phyloP scores from a whole-genome alignment of 1,139 yeast genomes.

The Suhomyces maxii region DNA sequence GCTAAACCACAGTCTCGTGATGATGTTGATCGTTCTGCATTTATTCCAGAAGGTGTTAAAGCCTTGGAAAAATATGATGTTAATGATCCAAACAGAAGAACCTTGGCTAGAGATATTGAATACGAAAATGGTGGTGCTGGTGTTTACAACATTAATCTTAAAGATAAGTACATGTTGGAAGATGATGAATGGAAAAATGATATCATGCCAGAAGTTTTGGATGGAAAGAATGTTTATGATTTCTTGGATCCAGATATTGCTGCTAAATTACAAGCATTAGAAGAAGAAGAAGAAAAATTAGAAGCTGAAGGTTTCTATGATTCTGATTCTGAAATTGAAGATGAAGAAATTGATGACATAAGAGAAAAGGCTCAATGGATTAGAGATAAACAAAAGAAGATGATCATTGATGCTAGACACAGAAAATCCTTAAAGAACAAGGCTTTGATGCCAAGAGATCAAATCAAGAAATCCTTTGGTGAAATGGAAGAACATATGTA shows the following conservation, averaged over 20 bases:
- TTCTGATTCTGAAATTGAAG: conserved; percentile 76
- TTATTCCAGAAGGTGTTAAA: conserved; percentile 75
- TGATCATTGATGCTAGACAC: conserved; percentile 85
- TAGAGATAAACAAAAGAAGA: conserved; percentile 89
- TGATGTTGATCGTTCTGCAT: conserved; percentile 74
- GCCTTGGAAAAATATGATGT: conserved; percentile 64
- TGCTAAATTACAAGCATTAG: conserved; percentile 88
- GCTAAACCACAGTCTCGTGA: conserved; percentile 89
- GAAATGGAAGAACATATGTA: conserved; percentile 90
- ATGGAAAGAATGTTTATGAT: conserved; percentile 96
- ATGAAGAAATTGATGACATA: conserved; percentile 66
- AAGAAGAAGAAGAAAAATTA: conserved; percentile 93
- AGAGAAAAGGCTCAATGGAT: conserved; percentile 92
- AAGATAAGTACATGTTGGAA: conserved; percentile 86
- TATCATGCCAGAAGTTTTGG: conserved; percentile 92
- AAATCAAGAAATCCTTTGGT: conserved; percentile 69
- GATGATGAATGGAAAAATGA: conserved; percentile 98
- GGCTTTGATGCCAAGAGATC: conserved; percentile 92
- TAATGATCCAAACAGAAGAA: conserved; percentile 80
- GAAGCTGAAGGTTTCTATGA: conserved; percentile 95
- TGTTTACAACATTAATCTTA: conserved; percentile 89
- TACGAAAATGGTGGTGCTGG: conserved; percentile 98
- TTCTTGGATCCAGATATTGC: conserved; percentile 96
- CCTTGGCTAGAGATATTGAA: conserved; percentile 84
- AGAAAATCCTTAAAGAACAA: conserved; percentile 86